A percentile compares a stretch with the other conserved stretches of the same genome.
Conservation (phyloP, 2,329 filamentous ascomycete genomes). For the Aspergillus latus region DNA sequence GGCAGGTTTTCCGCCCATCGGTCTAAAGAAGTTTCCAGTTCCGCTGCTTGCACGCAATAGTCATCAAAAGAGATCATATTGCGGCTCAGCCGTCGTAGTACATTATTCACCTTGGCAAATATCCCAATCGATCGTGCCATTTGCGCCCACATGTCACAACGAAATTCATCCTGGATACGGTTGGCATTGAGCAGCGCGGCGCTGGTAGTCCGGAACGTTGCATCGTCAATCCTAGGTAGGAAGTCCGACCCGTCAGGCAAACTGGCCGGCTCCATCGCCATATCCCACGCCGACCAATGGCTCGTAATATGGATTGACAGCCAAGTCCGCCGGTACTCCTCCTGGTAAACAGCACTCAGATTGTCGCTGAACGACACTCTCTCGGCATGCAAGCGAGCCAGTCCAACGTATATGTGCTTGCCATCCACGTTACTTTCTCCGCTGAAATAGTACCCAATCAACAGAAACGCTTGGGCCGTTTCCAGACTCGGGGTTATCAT, state of each 20-base stretch:
- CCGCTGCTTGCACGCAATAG: conserved; percentile 18
- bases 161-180: background rate
- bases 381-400: conserved; percentile 25
- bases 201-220: conserved; percentile 17
- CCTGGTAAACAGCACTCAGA: background rate
- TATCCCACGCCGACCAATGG: conserved; percentile 23
- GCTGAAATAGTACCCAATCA: conserved; percentile 22
- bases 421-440: conserved; percentile 22
- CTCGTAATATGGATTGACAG: conserved; percentile 23
- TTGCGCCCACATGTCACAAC: conserved; percentile 24
- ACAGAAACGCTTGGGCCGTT: conserved; percentile 20
- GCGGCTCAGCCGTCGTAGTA: conserved; percentile 20
- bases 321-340: conserved; percentile 23
- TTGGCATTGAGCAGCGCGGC: conserved; percentile 9
- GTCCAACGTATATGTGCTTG: conserved; percentile 24
- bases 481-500: conserved; percentile 21
- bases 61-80: conserved; percentile 17
- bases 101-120: conserved; percentile 19
- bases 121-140: conserved; percentile 22
- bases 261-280: conserved; percentile 20
- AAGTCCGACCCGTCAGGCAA: conserved; percentile 4
- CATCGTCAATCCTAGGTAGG: conserved; percentile 21
- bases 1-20: conserved; percentile 19
- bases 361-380: conserved; percentile 11
- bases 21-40: conserved; percentile 16